Percentiles rank a stretch among this genome's conserved stretches.
Conservation (phyloP, 805 yeast species). For the Metschnikowia amazonensis region DNA sequence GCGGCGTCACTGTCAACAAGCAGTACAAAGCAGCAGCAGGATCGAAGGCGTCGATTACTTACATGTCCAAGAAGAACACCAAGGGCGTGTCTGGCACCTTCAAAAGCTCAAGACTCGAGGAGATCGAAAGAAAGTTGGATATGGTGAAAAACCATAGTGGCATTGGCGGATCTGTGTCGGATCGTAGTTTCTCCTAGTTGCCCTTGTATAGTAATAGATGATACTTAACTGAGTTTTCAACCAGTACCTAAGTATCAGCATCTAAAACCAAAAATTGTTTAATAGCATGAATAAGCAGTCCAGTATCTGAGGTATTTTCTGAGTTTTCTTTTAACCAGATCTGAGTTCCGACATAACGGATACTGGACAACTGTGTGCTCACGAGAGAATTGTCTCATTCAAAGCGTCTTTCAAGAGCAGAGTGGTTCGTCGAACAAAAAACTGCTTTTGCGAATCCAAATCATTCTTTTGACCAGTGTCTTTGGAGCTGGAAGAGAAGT, state of each 20-base stretch:
- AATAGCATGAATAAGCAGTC: too few relatives aligned
- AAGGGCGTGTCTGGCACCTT: slow-evolving; percentile 20
- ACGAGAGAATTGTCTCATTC: slow-evolving; percentile 14
- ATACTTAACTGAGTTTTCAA: neutral
- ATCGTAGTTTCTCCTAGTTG: slow-evolving; percentile 4
- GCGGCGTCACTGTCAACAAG: slow-evolving; percentile 51
- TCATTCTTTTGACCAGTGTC: slow-evolving; percentile 32
- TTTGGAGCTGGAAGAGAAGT: slow-evolving; percentile 41
- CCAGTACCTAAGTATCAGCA: neutral
- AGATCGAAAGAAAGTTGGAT: slow-evolving; percentile 25
- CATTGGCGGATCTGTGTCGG: slow-evolving; percentile 6
- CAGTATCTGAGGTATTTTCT: neutral
- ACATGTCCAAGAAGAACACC: slow-evolving; percentile 37
- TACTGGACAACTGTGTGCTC: neutral
- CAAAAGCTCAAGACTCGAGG: slow-evolving; percentile 26
- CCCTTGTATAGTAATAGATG: neutral
- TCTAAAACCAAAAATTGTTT: neutral
- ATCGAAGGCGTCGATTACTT: slow-evolving; percentile 55
- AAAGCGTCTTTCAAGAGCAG: slow-evolving; percentile 14
- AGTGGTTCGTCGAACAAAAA: slow-evolving; percentile 38
- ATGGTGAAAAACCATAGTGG: slow-evolving; percentile 18
- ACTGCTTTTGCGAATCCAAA: slow-evolving; percentile 29
- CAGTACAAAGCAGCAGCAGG: slow-evolving; percentile 54
- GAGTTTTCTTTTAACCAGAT: slow-evolving; percentile 6
- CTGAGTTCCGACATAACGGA: neutral